A percentile compares a stretch with the other conserved stretches of the same genome.
phyloP scores from a whole-genome alignment of 2,329 filamentous ascomycete genomes.

The Ophiostoma triangulosporum region DNA sequence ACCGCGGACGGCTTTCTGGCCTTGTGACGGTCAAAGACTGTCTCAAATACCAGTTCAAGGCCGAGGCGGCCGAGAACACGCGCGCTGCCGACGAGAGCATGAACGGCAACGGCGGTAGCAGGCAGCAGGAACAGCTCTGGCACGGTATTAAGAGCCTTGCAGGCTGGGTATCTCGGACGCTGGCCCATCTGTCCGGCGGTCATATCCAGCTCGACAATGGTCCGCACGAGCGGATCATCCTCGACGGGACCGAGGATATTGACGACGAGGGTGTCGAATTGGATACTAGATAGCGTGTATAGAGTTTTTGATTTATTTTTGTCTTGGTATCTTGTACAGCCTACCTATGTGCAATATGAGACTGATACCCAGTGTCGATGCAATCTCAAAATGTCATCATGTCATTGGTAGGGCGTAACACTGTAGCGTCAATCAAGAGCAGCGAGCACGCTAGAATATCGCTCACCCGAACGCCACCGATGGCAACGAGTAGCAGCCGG shows the following conservation, averaged over 20 bases:
- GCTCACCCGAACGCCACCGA: not conserved
- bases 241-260: slow-evolving; percentile 37
- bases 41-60: slow-evolving; percentile 93
- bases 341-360: not conserved
- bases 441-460: not conserved
- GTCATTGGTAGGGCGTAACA: not conserved
- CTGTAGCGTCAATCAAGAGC: too few relatives aligned
- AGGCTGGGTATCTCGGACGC: slow-evolving; percentile 44
- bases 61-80: slow-evolving; percentile 60
- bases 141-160: slow-evolving; percentile 36
- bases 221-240: slow-evolving; percentile 22
- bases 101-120: slow-evolving; percentile 35
- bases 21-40: slow-evolving; percentile 96
- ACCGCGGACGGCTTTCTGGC: slow-evolving; percentile 69
- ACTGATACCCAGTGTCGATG: not conserved
- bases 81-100: slow-evolving; percentile 34
- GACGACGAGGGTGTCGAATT: slow-evolving; percentile 34
- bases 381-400: not conserved
- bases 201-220: slow-evolving; percentile 36
- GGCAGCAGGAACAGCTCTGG: slow-evolving; percentile 57
- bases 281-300: slow-evolving; percentile 16
- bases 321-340: not conserved
- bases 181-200: slow-evolving; percentile 41
- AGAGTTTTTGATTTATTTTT: not conserved
- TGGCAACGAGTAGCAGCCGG: too few relatives aligned